phyloP scores from a whole-genome alignment of 2,329 filamentous ascomycete genomes.

The Fusarium sp. region DNA sequence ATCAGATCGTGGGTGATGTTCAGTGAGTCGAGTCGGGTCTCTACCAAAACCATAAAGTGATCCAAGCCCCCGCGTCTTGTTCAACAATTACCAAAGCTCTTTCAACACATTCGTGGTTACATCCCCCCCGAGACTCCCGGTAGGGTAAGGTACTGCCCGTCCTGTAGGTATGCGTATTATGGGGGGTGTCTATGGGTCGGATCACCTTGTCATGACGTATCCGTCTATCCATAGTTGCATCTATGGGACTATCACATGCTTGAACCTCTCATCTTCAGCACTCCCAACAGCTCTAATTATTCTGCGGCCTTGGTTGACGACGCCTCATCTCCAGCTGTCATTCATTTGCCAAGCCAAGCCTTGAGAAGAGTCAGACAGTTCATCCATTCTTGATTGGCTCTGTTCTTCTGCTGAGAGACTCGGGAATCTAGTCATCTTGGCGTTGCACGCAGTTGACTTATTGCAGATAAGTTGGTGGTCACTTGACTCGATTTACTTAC shows the following conservation, averaged over 20 bases:
- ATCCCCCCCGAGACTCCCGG: slow-evolving; percentile 31
- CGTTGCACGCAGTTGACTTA: slow-evolving; percentile 24
- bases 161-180: not conserved
- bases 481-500: slow-evolving; percentile 26
- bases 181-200: not conserved
- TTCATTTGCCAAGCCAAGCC: slow-evolving; percentile 14
- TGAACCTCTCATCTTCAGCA: slow-evolving; percentile 14
- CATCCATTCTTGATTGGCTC: slow-evolving; percentile 14
- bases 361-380: slow-evolving; percentile 12
- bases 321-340: slow-evolving; percentile 24
- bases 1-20: not conserved
- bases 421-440: slow-evolving; percentile 29
- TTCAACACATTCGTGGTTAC: slow-evolving; percentile 26
- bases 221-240: slow-evolving; percentile 35
- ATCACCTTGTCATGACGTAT: slow-evolving; percentile 28
- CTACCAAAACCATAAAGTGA: slow-evolving; percentile 14
- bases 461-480: slow-evolving; percentile 22
- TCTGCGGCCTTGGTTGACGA: slow-evolving; percentile 19
- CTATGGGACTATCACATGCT: slow-evolving; percentile 43
- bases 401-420: slow-evolving; percentile 5
- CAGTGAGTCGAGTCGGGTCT: not conserved
- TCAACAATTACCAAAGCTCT: slow-evolving; percentile 8
- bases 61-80: not conserved
- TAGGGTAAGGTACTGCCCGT: slow-evolving; percentile 11
- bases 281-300: slow-evolving; percentile 30